Evolutionary conservation across 2,329 filamentous ascomycete species (phyloP).

Genomic region (Fusarium anguioides): DNA sequence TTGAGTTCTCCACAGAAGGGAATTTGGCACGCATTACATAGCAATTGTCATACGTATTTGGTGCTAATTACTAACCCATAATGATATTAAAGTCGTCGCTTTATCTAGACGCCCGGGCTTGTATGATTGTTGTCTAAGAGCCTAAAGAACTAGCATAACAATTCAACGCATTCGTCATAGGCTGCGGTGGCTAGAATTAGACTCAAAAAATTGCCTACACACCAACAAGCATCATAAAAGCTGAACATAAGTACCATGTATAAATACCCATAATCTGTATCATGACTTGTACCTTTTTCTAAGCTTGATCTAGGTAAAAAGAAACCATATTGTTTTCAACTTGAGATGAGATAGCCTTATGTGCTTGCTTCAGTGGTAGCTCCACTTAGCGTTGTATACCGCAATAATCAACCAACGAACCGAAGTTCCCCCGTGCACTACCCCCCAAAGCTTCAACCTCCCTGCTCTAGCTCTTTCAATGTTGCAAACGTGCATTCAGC

Average conservation of each 20-base stretch:
- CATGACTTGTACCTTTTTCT: background rate
- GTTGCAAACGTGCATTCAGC: constrained; percentile 1
- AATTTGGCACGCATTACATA: background rate
- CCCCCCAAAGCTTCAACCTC: constrained; percentile 7
- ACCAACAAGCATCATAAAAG: too few species aligned
- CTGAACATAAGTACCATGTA: too few species aligned
- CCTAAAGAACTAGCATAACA: too few species aligned
- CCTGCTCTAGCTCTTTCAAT: constrained; percentile 5
- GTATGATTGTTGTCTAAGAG: background rate
- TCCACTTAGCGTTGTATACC: background rate
- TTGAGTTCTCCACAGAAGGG: background rate
- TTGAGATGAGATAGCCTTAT: background rate
- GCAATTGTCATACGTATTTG: background rate
- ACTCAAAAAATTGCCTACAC: background rate
- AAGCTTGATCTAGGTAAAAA: background rate
- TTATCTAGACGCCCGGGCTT: background rate
- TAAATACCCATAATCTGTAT: too few species aligned
- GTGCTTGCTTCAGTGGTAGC: too few species aligned
- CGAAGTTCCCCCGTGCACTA: constrained; percentile 35
- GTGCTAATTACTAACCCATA: too few species aligned
- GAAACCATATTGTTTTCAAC: background rate
- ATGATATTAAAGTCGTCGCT: background rate
- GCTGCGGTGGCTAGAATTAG: background rate
- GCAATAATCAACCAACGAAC: constrained; percentile 7
- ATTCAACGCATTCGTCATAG: background rate